phyloP scores from a whole-genome alignment of 208 protist genomes.

The Leishmania guyanensis region DNA sequence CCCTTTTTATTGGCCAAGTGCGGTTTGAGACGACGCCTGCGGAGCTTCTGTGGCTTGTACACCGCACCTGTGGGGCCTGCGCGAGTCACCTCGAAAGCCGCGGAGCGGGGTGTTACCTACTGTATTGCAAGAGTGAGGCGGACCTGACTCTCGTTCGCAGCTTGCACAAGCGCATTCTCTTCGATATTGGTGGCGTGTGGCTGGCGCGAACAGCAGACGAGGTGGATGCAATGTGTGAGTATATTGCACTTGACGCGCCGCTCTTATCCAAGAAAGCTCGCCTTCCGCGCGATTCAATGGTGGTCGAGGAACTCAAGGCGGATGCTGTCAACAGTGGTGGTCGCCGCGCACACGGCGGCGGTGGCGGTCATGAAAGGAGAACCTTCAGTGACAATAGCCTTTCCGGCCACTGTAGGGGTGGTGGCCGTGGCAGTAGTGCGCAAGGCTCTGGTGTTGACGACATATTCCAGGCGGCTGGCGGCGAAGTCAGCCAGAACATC shows the following conservation, averaged over 20 bases:
- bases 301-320: conserved; percentile 80
- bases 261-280: conserved; percentile 61
- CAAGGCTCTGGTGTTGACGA: not conserved
- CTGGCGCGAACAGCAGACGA: conserved; percentile 71
- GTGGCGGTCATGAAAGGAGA: conserved; percentile 15
- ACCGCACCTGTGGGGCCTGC: conserved; percentile 62
- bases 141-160: conserved; percentile 67
- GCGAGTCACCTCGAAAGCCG: conserved; percentile 67
- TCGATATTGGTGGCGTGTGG: conserved; percentile 84
- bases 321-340: conserved; percentile 24
- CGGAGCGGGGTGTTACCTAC: conserved; percentile 75
- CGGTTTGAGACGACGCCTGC: conserved; percentile 80
- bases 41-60: conserved; percentile 81
- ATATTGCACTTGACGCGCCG: conserved; percentile 69
- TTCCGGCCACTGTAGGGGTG: conserved; percentile 1
- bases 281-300: conserved; percentile 78
- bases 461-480: not conserved
- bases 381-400: conserved; percentile 4
- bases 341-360: conserved; percentile 18
- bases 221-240: conserved; percentile 76
- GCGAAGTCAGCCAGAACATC: not conserved
- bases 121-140: conserved; percentile 65
- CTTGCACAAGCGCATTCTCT: conserved; percentile 83
- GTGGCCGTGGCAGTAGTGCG: not conserved
- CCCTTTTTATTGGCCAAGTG: conserved; percentile 86